phyloP scores from a whole-genome alignment of 805 yeast genomes.

The Lachancea cidri region DNA sequence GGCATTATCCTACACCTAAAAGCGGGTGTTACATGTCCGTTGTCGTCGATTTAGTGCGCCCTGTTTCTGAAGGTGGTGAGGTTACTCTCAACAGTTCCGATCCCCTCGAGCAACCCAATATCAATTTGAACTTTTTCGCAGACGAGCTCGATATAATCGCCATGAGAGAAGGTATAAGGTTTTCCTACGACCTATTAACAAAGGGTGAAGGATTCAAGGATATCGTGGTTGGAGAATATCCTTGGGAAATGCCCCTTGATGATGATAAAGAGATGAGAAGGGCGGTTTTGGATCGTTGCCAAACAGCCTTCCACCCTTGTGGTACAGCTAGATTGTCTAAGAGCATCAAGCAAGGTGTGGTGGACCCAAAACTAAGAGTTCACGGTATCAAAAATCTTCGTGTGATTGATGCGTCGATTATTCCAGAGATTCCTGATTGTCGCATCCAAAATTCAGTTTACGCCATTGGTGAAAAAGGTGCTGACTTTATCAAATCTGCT shows the following conservation, averaged over 20 bases:
- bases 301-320: slow-evolving; percentile 33
- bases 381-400: slow-evolving; percentile 29
- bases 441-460: slow-evolving; percentile 28
- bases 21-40: slow-evolving; percentile 20
- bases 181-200: slow-evolving; percentile 27
- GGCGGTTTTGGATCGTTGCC: slow-evolving; percentile 29
- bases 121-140: slow-evolving; percentile 26
- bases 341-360: slow-evolving; percentile 21
- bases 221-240: slow-evolving; percentile 27
- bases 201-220: slow-evolving; percentile 30
- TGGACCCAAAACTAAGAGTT: slow-evolving; percentile 29
- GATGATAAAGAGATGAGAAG: slow-evolving; percentile 29
- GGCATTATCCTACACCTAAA: slow-evolving; percentile 27
- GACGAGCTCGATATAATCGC: slow-evolving; percentile 32
- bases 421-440: slow-evolving; percentile 31
- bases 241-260: slow-evolving; percentile 31
- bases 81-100: slow-evolving; percentile 24
- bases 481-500: slow-evolving; percentile 22
- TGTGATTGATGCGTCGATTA: slow-evolving; percentile 31
- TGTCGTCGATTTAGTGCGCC: slow-evolving; percentile 29
- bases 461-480: slow-evolving; percentile 29
- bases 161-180: slow-evolving; percentile 31
- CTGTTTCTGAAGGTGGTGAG: slow-evolving; percentile 26
- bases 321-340: slow-evolving; percentile 26
- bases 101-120: slow-evolving; percentile 25